Base-by-base conservation (phyloP, 495 filamentous ascomycete species). In the Physcia stellaris region DNA sequence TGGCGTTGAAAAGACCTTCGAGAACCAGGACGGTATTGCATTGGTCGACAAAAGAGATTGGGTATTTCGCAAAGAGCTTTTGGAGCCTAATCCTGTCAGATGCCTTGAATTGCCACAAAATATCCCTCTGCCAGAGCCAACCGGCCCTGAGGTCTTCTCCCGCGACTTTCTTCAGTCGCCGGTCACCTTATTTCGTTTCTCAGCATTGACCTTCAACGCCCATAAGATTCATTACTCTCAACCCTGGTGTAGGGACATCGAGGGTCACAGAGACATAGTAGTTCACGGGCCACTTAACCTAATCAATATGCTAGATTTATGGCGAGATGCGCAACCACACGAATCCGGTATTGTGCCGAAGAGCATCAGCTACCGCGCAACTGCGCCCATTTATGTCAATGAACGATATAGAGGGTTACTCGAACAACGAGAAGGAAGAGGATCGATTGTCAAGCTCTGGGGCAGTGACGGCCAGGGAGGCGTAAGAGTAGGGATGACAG, bases 151-250 rank as follows among this genome's bases (percentile, higher is more conserved):
- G n/a, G n/a, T n/a, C n/a, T n/a, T n/a, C n/a, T n/a, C n/a, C n/a
- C n/a, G 63, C n/a, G 63, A 67, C 9, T 57, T 74, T 31, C 43
- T 50, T 11, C 73, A 71, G 52, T 73, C 74, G 0, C 59, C 67
- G 2, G 64, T 69, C 4, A 67, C 68, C 0, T 64, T 83, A 6
- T 82, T 83, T 52, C 68, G 78, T 3, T 84, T 83, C 60, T 79
- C 74, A 0, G 79, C 79, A 0, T 54, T 85, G 17, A 83, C 78
- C 2, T 82, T 79, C 53, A 83, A 83, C 42, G 71, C 65, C 0
- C 80, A 83, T 47, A 80, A 73, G 53, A 83, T 83, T 28, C 79
- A 83, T 49, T 82, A 79, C 50, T 75, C 74, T 24, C 52, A 59
- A 2, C 57, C 63, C 3, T 80, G 74, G 74, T 68, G 67, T 11